Conservation (phyloP, 2,329 filamentous ascomycete species). For the Dendryphion nanum region DNA sequence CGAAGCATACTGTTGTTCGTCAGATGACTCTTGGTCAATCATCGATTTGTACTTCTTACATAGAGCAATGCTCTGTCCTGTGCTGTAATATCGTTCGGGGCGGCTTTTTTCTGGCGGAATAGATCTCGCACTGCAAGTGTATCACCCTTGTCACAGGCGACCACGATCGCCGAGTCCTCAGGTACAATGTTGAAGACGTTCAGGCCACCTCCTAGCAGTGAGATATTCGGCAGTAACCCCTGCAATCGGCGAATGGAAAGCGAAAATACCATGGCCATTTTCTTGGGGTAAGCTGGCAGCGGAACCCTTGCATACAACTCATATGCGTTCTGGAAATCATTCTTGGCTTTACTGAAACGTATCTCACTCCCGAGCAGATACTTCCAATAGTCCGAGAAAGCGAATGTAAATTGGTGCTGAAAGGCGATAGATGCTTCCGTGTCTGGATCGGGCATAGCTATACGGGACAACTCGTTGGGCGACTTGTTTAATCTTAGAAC, state of each 20-base stretch:
- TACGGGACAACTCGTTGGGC: not conserved
- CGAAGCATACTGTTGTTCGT: not conserved
- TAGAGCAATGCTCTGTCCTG: constrained; percentile 1
- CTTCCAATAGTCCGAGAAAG: not conserved
- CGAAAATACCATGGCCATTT: not conserved
- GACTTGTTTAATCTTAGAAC: not conserved
- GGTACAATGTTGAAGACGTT: constrained; percentile 1
- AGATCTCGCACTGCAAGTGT: constrained; percentile 2
- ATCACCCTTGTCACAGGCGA: constrained; percentile 7
- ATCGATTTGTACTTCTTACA: no score
- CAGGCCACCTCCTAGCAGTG: not conserved
- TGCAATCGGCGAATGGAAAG: not conserved
- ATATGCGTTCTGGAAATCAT: not conserved
- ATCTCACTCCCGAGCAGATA: not conserved
- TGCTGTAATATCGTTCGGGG: constrained; percentile 4
- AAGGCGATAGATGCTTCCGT: not conserved
- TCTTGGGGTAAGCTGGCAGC: not conserved
- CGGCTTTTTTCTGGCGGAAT: constrained; percentile 2
- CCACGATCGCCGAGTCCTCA: constrained; percentile 2
- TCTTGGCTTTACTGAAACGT: not conserved
- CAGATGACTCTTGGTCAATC: no score
- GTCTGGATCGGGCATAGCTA: not conserved
- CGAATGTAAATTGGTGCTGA: not conserved
- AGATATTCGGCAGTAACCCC: not conserved
- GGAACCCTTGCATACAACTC: not conserved